Percentiles rank a stretch among this genome's conserved stretches.
Conservation (phyloP, 441 rosid genomes). For the Corymbia citriodora region DNA sequence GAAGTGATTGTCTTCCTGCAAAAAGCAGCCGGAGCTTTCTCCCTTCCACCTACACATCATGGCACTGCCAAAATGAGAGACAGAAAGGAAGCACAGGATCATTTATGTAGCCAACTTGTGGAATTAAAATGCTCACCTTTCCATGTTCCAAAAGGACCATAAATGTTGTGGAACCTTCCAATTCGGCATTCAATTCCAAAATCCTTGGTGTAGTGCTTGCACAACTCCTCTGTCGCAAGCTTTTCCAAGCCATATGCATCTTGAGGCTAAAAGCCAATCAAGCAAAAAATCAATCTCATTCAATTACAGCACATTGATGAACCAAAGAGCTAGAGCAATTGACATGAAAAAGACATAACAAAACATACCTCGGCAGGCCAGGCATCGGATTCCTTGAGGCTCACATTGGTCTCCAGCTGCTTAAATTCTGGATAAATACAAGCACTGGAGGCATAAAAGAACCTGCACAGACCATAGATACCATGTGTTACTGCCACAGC, state of each 20-base stretch:
- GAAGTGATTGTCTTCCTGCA: constrained; percentile 88
- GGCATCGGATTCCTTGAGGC: constrained; percentile 97
- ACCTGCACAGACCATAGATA: constrained; percentile 33
- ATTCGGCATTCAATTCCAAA: constrained; percentile 89
- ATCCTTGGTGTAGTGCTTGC: constrained; percentile 96
- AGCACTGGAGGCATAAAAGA: constrained; percentile 98
- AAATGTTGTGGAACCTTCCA: constrained; percentile 95
- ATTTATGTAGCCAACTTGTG: background rate
- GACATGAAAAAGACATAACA: background rate
- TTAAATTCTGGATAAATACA: constrained; percentile 97
- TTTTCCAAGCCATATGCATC: constrained; percentile 99
- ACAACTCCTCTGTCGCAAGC: constrained; percentile 94
- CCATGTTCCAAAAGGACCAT: constrained; percentile 98
- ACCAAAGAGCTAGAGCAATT: background rate
- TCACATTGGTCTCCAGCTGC: constrained; percentile 94
- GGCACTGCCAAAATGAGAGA: background rate
- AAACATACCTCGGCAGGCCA: constrained; percentile 95
- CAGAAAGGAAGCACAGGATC: background rate
- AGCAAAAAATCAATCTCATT: background rate
- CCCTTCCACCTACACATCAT: constrained; percentile 71
- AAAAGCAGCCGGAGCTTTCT: constrained; percentile 99
- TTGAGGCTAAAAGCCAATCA: constrained; percentile 65
- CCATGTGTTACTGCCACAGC: background rate
- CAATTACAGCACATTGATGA: background rate
- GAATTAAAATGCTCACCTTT: constrained; percentile 45